Evolutionary conservation across 345 rosid species (phyloP).

Genomic region (Punica granatum): DNA sequence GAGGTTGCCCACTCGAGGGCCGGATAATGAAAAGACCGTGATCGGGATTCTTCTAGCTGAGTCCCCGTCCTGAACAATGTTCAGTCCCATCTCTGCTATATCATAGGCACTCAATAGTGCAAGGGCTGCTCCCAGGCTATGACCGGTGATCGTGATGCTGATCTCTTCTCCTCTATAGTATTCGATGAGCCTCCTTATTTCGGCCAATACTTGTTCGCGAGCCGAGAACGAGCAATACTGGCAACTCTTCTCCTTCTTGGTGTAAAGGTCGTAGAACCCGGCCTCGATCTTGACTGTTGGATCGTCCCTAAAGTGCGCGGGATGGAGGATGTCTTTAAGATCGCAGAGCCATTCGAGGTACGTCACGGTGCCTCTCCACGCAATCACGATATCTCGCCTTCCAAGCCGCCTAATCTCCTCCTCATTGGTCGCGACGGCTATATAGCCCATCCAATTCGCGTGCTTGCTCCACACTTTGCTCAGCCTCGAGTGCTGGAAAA

Average conservation of each 20-base stretch:
- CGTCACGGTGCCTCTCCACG: slow-evolving; percentile 23
- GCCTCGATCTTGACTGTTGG: slow-evolving; percentile 20
- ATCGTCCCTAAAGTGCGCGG: slow-evolving; percentile 1
- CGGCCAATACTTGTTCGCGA: slow-evolving; percentile 16
- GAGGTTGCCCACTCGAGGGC: slow-evolving; percentile 22
- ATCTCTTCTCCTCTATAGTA: slow-evolving; percentile 12
- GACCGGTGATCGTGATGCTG: slow-evolving; percentile 27
- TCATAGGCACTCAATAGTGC: slow-evolving; percentile 21
- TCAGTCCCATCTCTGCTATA: slow-evolving; percentile 14
- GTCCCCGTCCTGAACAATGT: too few species aligned
- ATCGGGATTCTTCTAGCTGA: slow-evolving; percentile 9
- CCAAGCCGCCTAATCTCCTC: slow-evolving; percentile 15
- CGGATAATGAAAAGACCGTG: slow-evolving; percentile 17
- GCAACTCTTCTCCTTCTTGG: slow-evolving; percentile 7
- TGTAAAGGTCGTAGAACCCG: slow-evolving; percentile 22
- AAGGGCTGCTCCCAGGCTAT: slow-evolving; percentile 22
- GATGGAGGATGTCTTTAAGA: slow-evolving; percentile 14
- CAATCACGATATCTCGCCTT: slow-evolving; percentile 18
- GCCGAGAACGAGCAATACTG: slow-evolving; percentile 12
- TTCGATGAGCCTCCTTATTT: slow-evolving; percentile 3
- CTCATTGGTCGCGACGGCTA: slow-evolving; percentile 18
- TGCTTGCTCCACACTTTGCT: slow-evolving; percentile 14
- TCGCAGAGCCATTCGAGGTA: slow-evolving; percentile 24
- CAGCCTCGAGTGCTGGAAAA: slow-evolving; percentile 14
- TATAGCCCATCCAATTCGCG: slow-evolving; percentile 27